These are phyloP conservation scores for Anthostomella pinea DNA, from an alignment of 2,329 filamentous ascomycete genomes.

Conservation along the genomic window DNA sequence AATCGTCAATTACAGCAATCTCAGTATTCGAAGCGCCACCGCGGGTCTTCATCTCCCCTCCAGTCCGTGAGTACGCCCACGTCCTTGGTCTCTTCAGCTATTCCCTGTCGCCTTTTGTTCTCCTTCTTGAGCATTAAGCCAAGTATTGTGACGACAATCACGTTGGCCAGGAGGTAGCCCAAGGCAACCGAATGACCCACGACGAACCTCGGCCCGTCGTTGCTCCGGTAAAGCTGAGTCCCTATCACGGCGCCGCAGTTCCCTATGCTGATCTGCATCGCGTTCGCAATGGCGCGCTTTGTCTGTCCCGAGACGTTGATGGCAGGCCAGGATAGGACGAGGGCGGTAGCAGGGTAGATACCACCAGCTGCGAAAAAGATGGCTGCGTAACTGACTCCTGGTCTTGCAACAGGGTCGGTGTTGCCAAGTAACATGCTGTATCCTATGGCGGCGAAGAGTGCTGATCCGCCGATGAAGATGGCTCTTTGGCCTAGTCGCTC, in stretches of 20 bases:
- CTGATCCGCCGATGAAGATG: conserved; percentile 60
- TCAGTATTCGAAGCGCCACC: conserved; percentile 65
- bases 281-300: conserved; percentile 65
- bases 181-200: conserved; percentile 66
- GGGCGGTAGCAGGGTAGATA: conserved; percentile 63
- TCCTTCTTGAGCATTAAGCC: conserved; percentile 55
- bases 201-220: conserved; percentile 60
- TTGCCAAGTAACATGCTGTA: conserved; percentile 60
- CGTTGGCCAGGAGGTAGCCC: conserved; percentile 59
- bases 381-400: conserved; percentile 58
- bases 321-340: conserved; percentile 66
- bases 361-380: conserved; percentile 64
- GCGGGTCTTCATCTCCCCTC: conserved; percentile 59
- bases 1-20: not conserved
- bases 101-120: conserved; percentile 50
- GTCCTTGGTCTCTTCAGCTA: conserved; percentile 43
- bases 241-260: conserved; percentile 67
- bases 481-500: conserved; percentile 57
- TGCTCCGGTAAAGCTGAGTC: conserved; percentile 64
- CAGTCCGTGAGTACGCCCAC: conserved; percentile 53
- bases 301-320: conserved; percentile 71
- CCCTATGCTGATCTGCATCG: conserved; percentile 70
- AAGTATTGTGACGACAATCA: conserved; percentile 49
- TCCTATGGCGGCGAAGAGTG: conserved; percentile 56
- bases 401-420: conserved; percentile 41